A percentile compares a stretch with the other conserved stretches of the same genome.
These are phyloP conservation scores for Amaranthus tricolor DNA, from an alignment of 179 eudicot species.

Conservation along the genomic window DNA sequence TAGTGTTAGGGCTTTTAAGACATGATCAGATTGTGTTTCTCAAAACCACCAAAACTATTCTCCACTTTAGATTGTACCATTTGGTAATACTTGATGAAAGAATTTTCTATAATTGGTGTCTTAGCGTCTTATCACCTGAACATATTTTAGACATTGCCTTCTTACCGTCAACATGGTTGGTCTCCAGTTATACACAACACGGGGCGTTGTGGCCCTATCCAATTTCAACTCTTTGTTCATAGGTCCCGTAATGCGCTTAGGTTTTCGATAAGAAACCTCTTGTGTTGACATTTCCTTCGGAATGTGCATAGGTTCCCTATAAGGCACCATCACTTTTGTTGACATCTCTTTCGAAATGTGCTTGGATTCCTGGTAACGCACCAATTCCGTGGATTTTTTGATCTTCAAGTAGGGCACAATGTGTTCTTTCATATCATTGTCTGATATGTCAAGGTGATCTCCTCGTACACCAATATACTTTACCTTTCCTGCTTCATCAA, in stretches of 20 bases:
- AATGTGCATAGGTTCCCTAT: no score
- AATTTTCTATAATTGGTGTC: not conserved
- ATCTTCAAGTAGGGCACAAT: conserved; percentile 63
- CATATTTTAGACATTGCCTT: not conserved
- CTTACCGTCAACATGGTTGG: not conserved
- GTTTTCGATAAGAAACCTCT: no score
- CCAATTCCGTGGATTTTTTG: not conserved
- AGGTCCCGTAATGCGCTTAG: no score
- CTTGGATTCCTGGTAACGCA: no score
- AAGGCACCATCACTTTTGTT: no score
- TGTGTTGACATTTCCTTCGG: no score
- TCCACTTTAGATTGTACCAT: no score
- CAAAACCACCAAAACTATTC: no score
- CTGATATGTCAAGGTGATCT: conserved; percentile 64
- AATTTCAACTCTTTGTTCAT: not conserved
- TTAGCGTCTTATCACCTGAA: not conserved
- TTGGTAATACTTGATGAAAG: no score
- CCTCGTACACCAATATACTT: conserved; percentile 61
- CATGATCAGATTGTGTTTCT: no score
- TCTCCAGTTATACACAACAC: not conserved
- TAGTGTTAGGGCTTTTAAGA: no score
- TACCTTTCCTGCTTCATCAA: conserved; percentile 74
- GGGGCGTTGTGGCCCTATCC: not conserved
- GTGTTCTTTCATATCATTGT: conserved; percentile 42
- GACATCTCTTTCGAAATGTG: no score